Evolutionary conservation across 2,329 filamentous ascomycete genomes (phyloP).

Genomic region (Colletotrichum graminicola): DNA sequence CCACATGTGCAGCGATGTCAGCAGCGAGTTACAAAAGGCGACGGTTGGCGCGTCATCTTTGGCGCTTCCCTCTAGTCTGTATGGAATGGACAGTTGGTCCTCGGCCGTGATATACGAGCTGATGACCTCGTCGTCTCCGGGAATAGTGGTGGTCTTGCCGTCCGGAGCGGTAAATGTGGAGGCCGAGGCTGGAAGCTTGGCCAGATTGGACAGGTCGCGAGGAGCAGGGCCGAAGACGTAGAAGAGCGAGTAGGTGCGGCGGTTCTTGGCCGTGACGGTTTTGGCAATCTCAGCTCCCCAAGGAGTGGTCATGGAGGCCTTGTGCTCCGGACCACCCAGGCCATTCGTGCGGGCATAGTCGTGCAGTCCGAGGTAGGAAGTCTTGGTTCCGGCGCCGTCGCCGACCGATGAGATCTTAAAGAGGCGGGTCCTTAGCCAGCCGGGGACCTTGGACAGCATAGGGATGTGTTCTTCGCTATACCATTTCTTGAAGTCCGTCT

Average conservation of each 20-base stretch:
- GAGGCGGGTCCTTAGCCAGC: conserved; percentile 81
- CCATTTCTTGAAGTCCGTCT: conserved; percentile 73
- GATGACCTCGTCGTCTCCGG: conserved; percentile 66
- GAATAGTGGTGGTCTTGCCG: conserved; percentile 64
- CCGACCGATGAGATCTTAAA: conserved; percentile 77
- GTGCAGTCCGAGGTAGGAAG: conserved; percentile 74
- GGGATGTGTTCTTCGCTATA: conserved; percentile 80
- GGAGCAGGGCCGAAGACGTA: conserved; percentile 84
- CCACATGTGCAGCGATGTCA: conserved; percentile 86
- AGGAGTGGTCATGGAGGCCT: conserved; percentile 72
- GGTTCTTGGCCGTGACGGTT: conserved; percentile 67
- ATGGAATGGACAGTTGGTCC: conserved; percentile 78
- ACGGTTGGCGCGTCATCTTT: conserved; percentile 77
- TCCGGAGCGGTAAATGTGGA: conserved; percentile 68
- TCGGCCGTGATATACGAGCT: conserved; percentile 75
- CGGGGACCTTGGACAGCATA: conserved; percentile 79
- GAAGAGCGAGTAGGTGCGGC: conserved; percentile 77
- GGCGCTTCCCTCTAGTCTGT: conserved; percentile 79
- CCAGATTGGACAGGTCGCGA: conserved; percentile 73
- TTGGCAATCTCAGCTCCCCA: conserved; percentile 72
- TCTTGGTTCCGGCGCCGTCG: conserved; percentile 56
- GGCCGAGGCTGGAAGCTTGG: conserved; percentile 58
- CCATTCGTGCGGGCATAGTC: conserved; percentile 79
- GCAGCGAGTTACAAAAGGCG: conserved; percentile 83
- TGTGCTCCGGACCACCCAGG: conserved; percentile 72